Evolutionary conservation across 148 eudicot species (phyloP), one percentile per base, ranked within the genome.

Genomic region (Gaultheria prostrata): DNA sequence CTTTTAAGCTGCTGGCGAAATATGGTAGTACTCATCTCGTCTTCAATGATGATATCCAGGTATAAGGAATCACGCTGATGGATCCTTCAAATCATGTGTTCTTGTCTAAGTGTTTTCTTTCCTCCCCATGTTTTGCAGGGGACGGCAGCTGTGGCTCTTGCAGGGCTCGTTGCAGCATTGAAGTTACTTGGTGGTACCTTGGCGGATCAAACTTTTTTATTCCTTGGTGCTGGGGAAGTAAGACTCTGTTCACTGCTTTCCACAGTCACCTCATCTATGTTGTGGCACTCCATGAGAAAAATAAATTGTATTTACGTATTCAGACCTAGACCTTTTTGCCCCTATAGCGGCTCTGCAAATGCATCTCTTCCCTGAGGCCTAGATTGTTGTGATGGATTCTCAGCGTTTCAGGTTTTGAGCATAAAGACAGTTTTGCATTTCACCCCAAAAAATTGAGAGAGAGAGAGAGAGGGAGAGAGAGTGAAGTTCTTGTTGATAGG

Each of bases 201-300:
- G 33, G 35, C 20, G 7, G 18, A 67, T 67, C 72, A 67, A 67
- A 28, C 72, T 67, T 67, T 28, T 67, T 67, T 67, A 67, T 67
- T 67, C 72, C 35, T 94, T 80, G 98, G 98, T 80, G 98, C 98
- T 83, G 97, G 98, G 70, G 98, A 96, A 90, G 98, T 94, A 84
- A 86, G 89, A 56, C 46, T 71, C 65, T 63, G 1, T 54, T 30
- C 78, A 72, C 67, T 18, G 8, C n/a, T 59, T 56, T 4, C 1
- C 61, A 49, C 18, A 2, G 28, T 39, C 71, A 33, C 20, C 26
- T 50, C 61, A 24, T 83, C 8, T 35, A 39, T 61, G 53, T 49
- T 59, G 51, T 15, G 10, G 7, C 46, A 21, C 35, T 3, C 17
- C 35, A 28, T 28, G 18, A 67, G 18, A 33, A 67, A 63, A 67